A percentile compares a stretch with the other conserved stretches of the same genome.
Evolutionary conservation across 192 early-diverging fungal genomes (phyloP).

Genomic region (Mortierella hygrophila): DNA sequence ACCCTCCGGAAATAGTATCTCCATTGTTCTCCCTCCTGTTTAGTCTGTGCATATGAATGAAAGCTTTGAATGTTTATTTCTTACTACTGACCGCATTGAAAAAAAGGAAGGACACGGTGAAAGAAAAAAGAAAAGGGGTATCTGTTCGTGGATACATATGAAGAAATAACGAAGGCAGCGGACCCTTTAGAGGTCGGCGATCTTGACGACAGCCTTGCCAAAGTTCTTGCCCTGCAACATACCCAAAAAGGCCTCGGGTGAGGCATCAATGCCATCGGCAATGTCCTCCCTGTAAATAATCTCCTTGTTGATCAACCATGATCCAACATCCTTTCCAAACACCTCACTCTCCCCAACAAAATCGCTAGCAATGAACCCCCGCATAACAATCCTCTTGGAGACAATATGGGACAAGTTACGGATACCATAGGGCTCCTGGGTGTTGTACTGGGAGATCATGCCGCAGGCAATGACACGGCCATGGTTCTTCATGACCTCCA

Average conservation of each 20-base stretch:
- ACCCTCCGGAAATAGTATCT: not conserved
- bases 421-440: conserved; percentile 63
- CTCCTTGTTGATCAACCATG: conserved; percentile 45
- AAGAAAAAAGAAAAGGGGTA: not conserved
- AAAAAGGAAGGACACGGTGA: not conserved
- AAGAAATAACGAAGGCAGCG: not conserved
- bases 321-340: conserved; percentile 46
- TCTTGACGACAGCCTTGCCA: conserved; percentile 75
- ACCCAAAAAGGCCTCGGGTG: conserved; percentile 69
- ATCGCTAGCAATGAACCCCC: conserved; percentile 72
- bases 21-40: not conserved
- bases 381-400: conserved; percentile 66
- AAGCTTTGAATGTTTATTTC: not conserved
- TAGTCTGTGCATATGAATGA: not conserved
- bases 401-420: conserved; percentile 71
- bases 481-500: conserved; percentile 72
- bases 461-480: conserved; percentile 81
- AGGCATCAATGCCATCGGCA: conserved; percentile 48
- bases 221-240: conserved; percentile 77
- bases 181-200: conserved; percentile 56
- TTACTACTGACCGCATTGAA: no score
- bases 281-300: conserved; percentile 56
- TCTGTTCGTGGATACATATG: not conserved
- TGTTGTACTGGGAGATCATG: conserved; percentile 82
- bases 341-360: conserved; percentile 52